These are phyloP conservation scores for Arachis hypogaea DNA, from an alignment of 306 rosid genomes.

Conservation along the genomic window DNA sequence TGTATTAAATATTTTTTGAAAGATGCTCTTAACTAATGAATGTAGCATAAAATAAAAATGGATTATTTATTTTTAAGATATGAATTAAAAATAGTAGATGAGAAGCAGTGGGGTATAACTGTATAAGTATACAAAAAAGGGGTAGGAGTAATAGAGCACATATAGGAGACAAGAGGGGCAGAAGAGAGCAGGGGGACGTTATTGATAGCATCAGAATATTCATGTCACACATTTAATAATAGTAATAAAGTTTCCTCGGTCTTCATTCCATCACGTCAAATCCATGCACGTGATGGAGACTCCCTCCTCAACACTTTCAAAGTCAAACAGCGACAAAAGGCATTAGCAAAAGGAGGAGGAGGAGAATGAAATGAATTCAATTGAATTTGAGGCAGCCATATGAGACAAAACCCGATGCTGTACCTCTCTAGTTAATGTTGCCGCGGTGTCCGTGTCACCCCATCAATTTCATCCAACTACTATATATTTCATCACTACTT, in stretches of 20 bases:
- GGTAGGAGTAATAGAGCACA: slow-evolving; percentile 13
- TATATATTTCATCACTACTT: not conserved
- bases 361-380: slow-evolving; percentile 11
- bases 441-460: slow-evolving; percentile 21
- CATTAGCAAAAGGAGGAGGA: slow-evolving; percentile 21
- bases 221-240: slow-evolving; percentile 42
- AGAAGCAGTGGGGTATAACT: slow-evolving; percentile 37
- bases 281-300: slow-evolving; percentile 71
- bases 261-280: slow-evolving; percentile 62
- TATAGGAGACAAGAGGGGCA: slow-evolving; percentile 14
- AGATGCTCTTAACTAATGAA: too few relatives aligned
- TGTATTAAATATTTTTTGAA: too few relatives aligned
- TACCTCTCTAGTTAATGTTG: not conserved
- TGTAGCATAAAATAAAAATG: too few relatives aligned
- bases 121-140: slow-evolving; percentile 37
- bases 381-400: not conserved
- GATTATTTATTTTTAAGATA: too few relatives aligned
- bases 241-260: slow-evolving; percentile 44
- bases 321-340: slow-evolving; percentile 60
- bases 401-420: slow-evolving; percentile 21
- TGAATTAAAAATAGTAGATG: not conserved
- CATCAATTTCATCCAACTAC: not conserved
- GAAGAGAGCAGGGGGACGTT: slow-evolving; percentile 39
- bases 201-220: slow-evolving; percentile 57
- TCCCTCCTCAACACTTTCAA: slow-evolving; percentile 26